Percentiles rank a stretch among this genome's conserved stretches.
These are phyloP conservation scores for Mucor indicus DNA, from an alignment of 371 early-diverging fungal genomes.

Conservation along the genomic window DNA sequence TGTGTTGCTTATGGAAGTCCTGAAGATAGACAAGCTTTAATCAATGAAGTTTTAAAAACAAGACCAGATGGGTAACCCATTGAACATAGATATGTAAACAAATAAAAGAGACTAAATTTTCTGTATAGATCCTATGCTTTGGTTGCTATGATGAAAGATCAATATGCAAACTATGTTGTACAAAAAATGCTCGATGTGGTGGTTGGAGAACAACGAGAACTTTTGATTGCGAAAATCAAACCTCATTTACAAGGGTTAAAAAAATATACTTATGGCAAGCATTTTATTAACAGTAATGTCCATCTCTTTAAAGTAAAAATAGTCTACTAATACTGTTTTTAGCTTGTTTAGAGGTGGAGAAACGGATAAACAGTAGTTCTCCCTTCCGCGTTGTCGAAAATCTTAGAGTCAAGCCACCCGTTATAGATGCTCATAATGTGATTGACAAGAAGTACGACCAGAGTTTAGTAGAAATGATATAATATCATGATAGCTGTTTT, in stretches of 20 bases:
- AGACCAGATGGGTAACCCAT: conserved; percentile 67
- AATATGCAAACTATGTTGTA: conserved; percentile 99
- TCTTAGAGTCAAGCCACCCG: no score
- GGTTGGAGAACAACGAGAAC: conserved; percentile 80
- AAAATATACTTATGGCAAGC: conserved; percentile 97
- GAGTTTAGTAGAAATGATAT: no score
- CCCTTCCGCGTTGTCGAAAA: no score
- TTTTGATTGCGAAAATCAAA: conserved; percentile 82
- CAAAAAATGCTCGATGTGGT: conserved; percentile 99
- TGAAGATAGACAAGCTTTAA: conserved; percentile 72
- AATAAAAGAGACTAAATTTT: no score
- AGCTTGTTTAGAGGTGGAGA: no score
- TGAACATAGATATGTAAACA: neutral
- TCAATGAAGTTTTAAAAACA: conserved; percentile 85
- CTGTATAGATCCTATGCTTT: conserved; percentile 75
- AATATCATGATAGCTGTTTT: no score
- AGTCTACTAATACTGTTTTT: no score
- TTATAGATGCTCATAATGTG: no score
- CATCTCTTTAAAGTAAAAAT: no score
- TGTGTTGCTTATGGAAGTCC: conserved; percentile 80
- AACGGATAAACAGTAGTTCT: no score
- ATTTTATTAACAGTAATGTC: conserved; percentile 81
- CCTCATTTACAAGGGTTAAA: conserved; percentile 88
- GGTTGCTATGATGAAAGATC: conserved; percentile 97
- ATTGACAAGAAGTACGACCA: no score